Base-by-base conservation (phyloP, 306 rosid genomes). In the Sophora flavescens region DNA sequence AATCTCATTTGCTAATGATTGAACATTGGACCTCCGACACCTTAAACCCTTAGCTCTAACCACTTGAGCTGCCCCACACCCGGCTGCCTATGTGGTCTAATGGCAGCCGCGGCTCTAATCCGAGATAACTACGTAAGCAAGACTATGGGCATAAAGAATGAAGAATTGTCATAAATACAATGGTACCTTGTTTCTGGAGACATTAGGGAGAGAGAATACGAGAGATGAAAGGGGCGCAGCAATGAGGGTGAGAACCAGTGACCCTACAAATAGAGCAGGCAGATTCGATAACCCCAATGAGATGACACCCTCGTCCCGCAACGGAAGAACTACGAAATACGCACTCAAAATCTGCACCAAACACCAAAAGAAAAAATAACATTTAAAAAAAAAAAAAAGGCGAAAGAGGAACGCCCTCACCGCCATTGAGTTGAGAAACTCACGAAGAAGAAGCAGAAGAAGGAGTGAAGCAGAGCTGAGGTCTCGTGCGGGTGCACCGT, bases 221-320 rank as follows among this genome's bases (percentile, higher is more conserved):
- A 92, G 91, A 69, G 99, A 88, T 3, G 97, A 90, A 88, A 91
- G 71, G 9, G 99, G 99, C 0, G 97, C 96, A 13, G 97, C 99
- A 74, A 90, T 33, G 68, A 91, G 72, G 51, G 99, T 95, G 73
- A 95, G 96, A 68, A 87, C 44, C 80, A 95, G 84, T 18, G 99
- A 92, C 9, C 93, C 99, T 64, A 90, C 80, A 47, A 95, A 95
- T 10, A 92, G 79, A 74, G 90, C 82, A 7, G 99, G 99, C 18
- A 95, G 83, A 63, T 87, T 95, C 12, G 97, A 90, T 42, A 95
- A 63, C 68, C 99, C 99, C 45, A 95, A 52, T 1, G 99, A 92
- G 77, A 95, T 92, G 3, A 93, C 99, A 52, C 97, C 97, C 65
- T 95, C 99, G 47, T 95, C 99, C 0, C 99, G 97, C 90, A 95